These are phyloP conservation scores for Styphnolobium japonicum DNA, from an alignment of 306 rosid species.

Conservation along the genomic window DNA sequence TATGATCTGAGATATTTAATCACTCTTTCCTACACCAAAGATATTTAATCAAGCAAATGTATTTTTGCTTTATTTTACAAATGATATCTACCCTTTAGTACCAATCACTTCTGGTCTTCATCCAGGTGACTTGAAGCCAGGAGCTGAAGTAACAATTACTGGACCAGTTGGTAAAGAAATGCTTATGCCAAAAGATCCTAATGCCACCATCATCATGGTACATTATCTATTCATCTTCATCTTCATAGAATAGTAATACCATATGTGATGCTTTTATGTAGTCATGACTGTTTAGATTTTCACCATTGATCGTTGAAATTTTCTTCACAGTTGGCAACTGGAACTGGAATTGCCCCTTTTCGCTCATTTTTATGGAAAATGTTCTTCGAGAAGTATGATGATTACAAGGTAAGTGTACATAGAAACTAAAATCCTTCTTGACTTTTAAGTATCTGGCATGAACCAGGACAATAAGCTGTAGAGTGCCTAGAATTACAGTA, in stretches of 20 bases:
- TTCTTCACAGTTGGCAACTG: slow-evolving; percentile 71
- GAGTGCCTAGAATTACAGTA: background rate
- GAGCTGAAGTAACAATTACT: slow-evolving; percentile 65
- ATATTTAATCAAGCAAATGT: background rate
- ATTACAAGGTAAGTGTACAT: slow-evolving; percentile 56
- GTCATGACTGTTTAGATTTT: background rate
- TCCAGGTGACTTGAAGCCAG: slow-evolving; percentile 88
- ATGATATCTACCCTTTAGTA: background rate
- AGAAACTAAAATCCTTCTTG: background rate
- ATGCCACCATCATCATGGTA: slow-evolving; percentile 81
- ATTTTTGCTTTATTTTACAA: background rate
- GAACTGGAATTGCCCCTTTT: slow-evolving; percentile 94
- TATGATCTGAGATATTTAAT: background rate
- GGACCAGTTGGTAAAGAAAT: slow-evolving; percentile 95
- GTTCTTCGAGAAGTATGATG: slow-evolving; percentile 82
- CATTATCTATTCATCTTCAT: background rate
- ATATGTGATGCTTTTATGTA: background rate
- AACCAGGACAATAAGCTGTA: background rate
- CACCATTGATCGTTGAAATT: slow-evolving; percentile 2
- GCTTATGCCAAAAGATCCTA: slow-evolving; percentile 94
- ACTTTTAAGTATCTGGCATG: background rate
- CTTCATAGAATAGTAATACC: background rate
- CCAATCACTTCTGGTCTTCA: background rate
- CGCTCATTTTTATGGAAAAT: slow-evolving; percentile 86
- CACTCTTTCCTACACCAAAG: too few species aligned